Evolutionary conservation across 2,329 filamentous ascomycete species (phyloP).

Genomic region (Cercospora nicotianae): DNA sequence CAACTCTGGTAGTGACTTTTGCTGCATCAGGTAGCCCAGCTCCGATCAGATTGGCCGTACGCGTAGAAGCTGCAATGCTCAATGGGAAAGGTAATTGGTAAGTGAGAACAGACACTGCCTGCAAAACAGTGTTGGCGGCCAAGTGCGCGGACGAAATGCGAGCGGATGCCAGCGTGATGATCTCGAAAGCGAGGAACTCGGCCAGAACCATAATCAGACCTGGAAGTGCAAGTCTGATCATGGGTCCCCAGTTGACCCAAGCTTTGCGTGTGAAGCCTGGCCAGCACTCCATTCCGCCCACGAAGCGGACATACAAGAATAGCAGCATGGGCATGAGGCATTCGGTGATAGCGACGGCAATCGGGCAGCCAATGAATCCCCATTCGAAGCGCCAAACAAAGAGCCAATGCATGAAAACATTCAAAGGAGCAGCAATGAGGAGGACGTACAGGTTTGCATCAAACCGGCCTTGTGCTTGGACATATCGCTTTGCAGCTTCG

Average conservation of each 20-base stretch:
- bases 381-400: conserved; percentile 66
- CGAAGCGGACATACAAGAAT: conserved; percentile 70
- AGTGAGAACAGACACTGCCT: conserved; percentile 73
- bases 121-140: conserved; percentile 83
- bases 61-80: conserved; percentile 82
- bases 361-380: conserved; percentile 77
- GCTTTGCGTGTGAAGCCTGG: conserved; percentile 71
- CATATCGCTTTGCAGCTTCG: conserved; percentile 78
- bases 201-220: conserved; percentile 93
- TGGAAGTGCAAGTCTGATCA: conserved; percentile 84
- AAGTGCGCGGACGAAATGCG: conserved; percentile 77
- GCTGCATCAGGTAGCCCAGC: conserved; percentile 79
- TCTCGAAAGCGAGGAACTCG: conserved; percentile 83
- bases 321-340: conserved; percentile 72
- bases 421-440: conserved; percentile 77
- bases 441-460: conserved; percentile 79
- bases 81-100: conserved; percentile 93
- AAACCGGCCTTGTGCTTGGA: conserved; percentile 88
- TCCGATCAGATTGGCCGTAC: conserved; percentile 88
- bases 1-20: conserved; percentile 76
- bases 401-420: conserved; percentile 76
- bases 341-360: conserved; percentile 74
- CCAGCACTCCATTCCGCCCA: conserved; percentile 76
- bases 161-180: conserved; percentile 78
- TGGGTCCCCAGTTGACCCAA: conserved; percentile 73